phyloP scores from a whole-genome alignment of 495 filamentous ascomycete genomes.

The Clavariopsis aquatica region DNA sequence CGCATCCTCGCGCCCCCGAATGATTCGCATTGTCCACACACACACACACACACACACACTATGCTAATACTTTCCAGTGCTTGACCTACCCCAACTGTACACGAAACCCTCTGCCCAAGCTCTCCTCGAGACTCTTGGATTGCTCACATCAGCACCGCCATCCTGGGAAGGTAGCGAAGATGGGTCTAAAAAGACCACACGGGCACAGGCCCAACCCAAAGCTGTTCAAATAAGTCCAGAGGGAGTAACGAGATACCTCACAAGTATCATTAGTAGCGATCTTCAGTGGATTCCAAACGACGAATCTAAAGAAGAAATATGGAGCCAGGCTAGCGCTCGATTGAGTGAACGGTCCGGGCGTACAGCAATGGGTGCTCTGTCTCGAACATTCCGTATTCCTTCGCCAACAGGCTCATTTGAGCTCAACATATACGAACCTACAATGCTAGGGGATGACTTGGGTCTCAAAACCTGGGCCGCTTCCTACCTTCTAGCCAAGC shows the following conservation, averaged over 20 bases:
- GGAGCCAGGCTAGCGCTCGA: constrained; percentile 74
- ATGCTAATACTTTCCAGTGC: constrained; percentile 39
- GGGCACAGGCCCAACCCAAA: background rate
- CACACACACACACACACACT: background rate
- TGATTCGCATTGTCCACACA: background rate
- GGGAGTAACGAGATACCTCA: constrained; percentile 61
- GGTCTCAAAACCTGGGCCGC: constrained; percentile 93
- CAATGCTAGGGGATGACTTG: constrained; percentile 81
- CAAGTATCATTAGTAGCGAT: constrained; percentile 70
- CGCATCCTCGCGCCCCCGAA: background rate
- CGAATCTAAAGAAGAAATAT: constrained; percentile 69
- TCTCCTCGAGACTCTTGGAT: constrained; percentile 45
- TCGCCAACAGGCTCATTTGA: constrained; percentile 49
- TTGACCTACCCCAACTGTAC: constrained; percentile 54
- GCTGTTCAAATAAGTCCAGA: constrained; percentile 40
- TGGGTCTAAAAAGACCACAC: background rate
- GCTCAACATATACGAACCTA: constrained; percentile 77
- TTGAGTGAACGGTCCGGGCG: constrained; percentile 84
- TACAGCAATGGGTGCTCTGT: constrained; percentile 76
- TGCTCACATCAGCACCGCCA: constrained; percentile 45
- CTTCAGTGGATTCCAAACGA: constrained; percentile 76
- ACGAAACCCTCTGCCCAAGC: constrained; percentile 45
- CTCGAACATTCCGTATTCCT: constrained; percentile 71
- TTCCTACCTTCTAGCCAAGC: constrained; percentile 79
- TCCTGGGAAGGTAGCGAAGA: constrained; percentile 46